Conservation (phyloP, 2,329 filamentous ascomycete genomes). For the Fusarium buharicum region DNA sequence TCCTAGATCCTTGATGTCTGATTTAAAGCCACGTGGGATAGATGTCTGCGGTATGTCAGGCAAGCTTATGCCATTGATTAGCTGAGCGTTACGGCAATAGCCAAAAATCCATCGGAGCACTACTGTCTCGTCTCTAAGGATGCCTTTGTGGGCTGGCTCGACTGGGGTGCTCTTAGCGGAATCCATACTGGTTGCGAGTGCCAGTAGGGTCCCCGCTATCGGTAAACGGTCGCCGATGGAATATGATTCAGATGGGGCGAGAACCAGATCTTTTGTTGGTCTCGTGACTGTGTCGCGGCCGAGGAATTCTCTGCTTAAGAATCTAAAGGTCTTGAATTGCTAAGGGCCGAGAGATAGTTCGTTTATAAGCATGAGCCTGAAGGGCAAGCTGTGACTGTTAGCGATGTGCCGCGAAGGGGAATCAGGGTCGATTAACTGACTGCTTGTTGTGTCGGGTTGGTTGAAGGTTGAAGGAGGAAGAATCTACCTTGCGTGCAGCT, state of each 20-base stretch:
- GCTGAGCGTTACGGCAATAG: background rate
- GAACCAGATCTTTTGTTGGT: background rate
- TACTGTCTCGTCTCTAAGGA: conserved; percentile 29
- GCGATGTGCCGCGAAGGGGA: too few relatives aligned
- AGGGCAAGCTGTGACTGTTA: too few relatives aligned
- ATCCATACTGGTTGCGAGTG: conserved; percentile 1
- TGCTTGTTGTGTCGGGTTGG: too few relatives aligned
- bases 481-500: too few relatives aligned
- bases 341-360: background rate
- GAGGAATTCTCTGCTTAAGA: background rate
- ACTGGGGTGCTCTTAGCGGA: background rate
- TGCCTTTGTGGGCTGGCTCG: conserved; percentile 22
- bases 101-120: conserved; percentile 28
- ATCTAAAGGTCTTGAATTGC: background rate
- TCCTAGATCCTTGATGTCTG: conserved; percentile 14
- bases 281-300: background rate
- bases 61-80: background rate
- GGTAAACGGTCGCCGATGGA: background rate
- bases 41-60: conserved; percentile 4
- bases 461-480: too few relatives aligned
- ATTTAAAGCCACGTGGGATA: background rate
- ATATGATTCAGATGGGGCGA: background rate
- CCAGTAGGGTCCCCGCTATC: background rate
- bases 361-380: too few relatives aligned
- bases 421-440: too few relatives aligned